Conservation (phyloP, 208 protist genomes). For the Giardia muris region DNA sequence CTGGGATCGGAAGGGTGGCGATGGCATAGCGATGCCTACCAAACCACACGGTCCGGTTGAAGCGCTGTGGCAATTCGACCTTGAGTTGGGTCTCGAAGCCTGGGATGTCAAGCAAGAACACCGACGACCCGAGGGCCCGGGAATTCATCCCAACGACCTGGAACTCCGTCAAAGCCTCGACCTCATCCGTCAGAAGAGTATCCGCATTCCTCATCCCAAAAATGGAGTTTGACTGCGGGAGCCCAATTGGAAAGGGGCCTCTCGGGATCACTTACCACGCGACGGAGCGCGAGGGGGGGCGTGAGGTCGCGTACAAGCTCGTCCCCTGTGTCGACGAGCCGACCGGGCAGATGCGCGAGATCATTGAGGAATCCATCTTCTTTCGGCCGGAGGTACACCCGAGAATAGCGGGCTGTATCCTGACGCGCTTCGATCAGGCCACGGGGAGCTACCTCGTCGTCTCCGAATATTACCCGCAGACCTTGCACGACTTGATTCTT, state of each 20-base stretch:
- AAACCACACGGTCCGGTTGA: not conserved
- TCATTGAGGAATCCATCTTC: not conserved
- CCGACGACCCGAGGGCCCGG: not conserved
- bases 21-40: not conserved
- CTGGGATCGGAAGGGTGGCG: not conserved
- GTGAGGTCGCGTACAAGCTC: not conserved
- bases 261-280: not conserved
- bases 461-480: not conserved
- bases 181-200: not conserved
- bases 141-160: not conserved
- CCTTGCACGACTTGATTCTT: not conserved
- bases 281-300: not conserved
- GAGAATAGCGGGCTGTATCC: not conserved
- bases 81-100: not conserved
- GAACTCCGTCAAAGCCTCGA: not conserved
- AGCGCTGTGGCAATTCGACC: not conserved
- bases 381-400: not conserved
- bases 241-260: not conserved
- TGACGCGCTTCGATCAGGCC: not conserved
- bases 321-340: not conserved
- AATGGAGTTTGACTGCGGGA: not conserved
- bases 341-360: not conserved
- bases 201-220: not conserved
- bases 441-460: not conserved
- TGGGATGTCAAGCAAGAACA: not conserved